A percentile compares a stretch with the other conserved stretches of the same genome.
phyloP scores from a whole-genome alignment of 2,329 filamentous ascomycete genomes.

The Rhinocladiella mackenziei region DNA sequence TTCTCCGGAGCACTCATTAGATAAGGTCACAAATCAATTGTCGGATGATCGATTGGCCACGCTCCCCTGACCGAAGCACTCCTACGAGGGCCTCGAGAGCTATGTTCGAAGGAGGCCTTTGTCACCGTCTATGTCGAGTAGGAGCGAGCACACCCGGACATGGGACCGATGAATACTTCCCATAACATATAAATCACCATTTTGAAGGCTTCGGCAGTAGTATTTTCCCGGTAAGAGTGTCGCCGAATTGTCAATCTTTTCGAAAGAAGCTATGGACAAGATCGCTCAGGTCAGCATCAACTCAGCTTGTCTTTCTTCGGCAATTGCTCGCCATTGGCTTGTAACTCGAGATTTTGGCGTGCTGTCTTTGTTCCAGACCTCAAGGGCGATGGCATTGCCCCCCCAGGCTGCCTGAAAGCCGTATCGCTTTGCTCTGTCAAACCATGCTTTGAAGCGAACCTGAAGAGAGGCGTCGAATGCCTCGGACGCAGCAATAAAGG shows the following conservation, averaged over 20 bases:
- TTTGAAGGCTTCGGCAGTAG: too few species aligned
- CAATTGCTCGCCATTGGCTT: slow-evolving; percentile 6
- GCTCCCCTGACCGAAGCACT: too few species aligned
- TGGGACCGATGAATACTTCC: too few species aligned
- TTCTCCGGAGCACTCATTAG: too few species aligned
- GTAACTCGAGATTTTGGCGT: slow-evolving; percentile 1
- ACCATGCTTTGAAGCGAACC: slow-evolving; percentile 24
- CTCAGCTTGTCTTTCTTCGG: slow-evolving; percentile 7
- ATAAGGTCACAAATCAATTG: too few species aligned
- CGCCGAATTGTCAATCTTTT: neutral
- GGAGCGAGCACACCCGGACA: too few species aligned
- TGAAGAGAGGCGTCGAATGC: slow-evolving; percentile 47
- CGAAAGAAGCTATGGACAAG: neutral
- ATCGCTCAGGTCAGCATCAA: slow-evolving; percentile 5
- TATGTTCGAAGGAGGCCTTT: too few species aligned
- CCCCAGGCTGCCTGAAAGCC: slow-evolving; percentile 2
- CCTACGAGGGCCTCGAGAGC: too few species aligned
- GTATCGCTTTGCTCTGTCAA: slow-evolving; percentile 5
- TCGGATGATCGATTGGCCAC: too few species aligned
- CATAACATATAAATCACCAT: too few species aligned
- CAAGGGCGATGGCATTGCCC: slow-evolving; percentile 1
- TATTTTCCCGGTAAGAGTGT: neutral
- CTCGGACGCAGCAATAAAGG: slow-evolving; percentile 46
- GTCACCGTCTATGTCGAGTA: too few species aligned
- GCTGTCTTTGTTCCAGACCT: slow-evolving; percentile 7